Evolutionary conservation across 192 early-diverging fungal species (phyloP).

Genomic region (Backusella liffmaniae): DNA sequence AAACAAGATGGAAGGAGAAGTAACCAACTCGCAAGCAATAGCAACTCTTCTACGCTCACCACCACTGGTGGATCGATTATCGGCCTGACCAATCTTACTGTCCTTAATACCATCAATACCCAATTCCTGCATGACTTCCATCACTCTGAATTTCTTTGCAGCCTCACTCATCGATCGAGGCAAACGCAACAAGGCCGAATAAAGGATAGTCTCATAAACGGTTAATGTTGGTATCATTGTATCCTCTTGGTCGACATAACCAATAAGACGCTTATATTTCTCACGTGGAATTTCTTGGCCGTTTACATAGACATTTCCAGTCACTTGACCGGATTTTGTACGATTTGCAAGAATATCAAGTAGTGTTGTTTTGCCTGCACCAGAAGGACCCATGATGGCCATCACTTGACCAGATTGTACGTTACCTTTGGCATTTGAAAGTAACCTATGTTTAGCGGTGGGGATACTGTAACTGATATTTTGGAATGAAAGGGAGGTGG

Average conservation of each 20-base stretch:
- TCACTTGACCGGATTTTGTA: slow-evolving; percentile 63
- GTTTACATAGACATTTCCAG: slow-evolving; percentile 79
- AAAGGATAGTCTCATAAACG: slow-evolving; percentile 79
- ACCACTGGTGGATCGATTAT: slow-evolving; percentile 80
- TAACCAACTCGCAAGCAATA: slow-evolving; percentile 93
- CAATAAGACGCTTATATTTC: slow-evolving; percentile 69
- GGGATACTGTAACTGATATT: slow-evolving; percentile 52
- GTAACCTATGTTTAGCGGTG: slow-evolving; percentile 49
- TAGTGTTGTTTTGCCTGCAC: slow-evolving; percentile 91
- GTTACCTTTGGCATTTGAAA: slow-evolving; percentile 71
- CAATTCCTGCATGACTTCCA: slow-evolving; percentile 83
- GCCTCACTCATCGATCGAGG: slow-evolving; percentile 67
- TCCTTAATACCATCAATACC: slow-evolving; percentile 83
- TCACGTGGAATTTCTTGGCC: slow-evolving; percentile 62
- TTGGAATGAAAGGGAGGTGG: slow-evolving; percentile 65
- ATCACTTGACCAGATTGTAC: slow-evolving; percentile 85
- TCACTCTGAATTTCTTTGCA: slow-evolving; percentile 69
- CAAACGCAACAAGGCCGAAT: slow-evolving; percentile 83
- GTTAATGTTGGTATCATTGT: slow-evolving; percentile 59
- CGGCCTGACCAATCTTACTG: slow-evolving; percentile 72
- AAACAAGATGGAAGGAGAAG: slow-evolving; percentile 88
- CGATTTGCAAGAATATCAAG: slow-evolving; percentile 87
- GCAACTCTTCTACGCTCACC: slow-evolving; percentile 92
- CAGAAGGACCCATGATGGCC: slow-evolving; percentile 92
- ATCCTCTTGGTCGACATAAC: slow-evolving; percentile 72